Evolutionary conservation across 2,329 filamentous ascomycete species (phyloP).

Genomic region (Dichotomopilus funicola): DNA sequence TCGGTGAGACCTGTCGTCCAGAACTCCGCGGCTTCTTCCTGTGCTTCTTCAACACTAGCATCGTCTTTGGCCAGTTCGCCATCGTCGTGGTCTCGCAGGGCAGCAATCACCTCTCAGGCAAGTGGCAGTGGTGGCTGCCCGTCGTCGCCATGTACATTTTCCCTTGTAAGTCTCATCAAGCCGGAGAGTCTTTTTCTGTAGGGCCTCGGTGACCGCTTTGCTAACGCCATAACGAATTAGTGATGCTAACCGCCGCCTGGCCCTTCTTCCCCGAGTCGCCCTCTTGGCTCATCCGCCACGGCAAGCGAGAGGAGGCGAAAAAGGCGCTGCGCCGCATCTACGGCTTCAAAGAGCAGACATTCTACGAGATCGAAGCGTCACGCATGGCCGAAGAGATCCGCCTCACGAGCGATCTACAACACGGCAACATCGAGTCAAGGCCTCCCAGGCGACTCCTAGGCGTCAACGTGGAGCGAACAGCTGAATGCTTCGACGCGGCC

Average conservation of each 20-base stretch:
- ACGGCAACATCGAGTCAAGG: background rate
- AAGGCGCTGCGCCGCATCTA: conserved; percentile 1
- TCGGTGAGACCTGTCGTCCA: conserved; percentile 2
- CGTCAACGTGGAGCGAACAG: background rate
- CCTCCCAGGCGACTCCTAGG: background rate
- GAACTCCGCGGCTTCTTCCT: conserved; percentile 5
- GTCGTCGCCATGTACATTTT: conserved; percentile 3
- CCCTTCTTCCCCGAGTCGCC: conserved; percentile 4
- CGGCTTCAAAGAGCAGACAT: background rate
- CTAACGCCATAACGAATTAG: background rate
- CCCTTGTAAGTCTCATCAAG: conserved; percentile 6
- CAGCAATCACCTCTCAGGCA: conserved; percentile 2
- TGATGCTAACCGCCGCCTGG: conserved; percentile 1
- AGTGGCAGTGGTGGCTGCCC: conserved; percentile 6
- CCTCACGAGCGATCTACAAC: background rate
- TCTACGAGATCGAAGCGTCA: conserved; percentile 1
- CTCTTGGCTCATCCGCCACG: background rate
- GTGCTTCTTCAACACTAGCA: conserved; percentile 4
- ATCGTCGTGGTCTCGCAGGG: conserved; percentile 2
- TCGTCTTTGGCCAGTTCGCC: conserved; percentile 2
- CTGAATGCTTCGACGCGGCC: conserved; percentile 4
- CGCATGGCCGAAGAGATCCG: conserved; percentile 3
- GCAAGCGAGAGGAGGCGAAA: background rate
- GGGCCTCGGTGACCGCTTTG: background rate
- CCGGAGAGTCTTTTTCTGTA: too few relatives aligned